Conservation (phyloP, 1,139 yeast genomes). For the Candida sp. region DNA sequence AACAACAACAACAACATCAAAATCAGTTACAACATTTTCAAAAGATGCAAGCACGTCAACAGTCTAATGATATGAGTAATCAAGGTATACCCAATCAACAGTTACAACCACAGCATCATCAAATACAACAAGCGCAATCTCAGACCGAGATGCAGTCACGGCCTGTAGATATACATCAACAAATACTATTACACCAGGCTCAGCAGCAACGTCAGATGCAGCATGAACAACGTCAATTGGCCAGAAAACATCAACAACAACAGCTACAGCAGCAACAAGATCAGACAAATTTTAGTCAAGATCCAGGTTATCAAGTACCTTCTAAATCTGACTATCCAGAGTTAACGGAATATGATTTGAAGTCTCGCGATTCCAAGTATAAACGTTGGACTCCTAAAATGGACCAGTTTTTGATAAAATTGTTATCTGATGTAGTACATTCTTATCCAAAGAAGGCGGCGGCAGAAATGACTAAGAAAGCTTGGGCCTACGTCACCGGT, state of each 20-base stretch:
- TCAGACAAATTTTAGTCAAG: constrained; percentile 3
- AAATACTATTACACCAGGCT: constrained; percentile 3
- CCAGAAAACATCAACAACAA: constrained; percentile 2
- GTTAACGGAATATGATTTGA: constrained; percentile 27
- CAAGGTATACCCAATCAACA: not conserved
- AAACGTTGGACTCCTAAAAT: constrained; percentile 40
- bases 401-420: constrained; percentile 34
- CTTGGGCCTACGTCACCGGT: constrained; percentile 39
- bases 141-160: not conserved
- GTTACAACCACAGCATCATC: not conserved
- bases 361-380: constrained; percentile 37
- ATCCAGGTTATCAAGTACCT: not conserved
- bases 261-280: constrained; percentile 12
- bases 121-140: not conserved
- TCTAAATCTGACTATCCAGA: constrained; percentile 8
- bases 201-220: constrained; percentile 5
- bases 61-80: no score
- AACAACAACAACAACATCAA: not conserved
- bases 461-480: constrained; percentile 33
- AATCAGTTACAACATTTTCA: no score
- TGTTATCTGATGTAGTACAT: constrained; percentile 36
- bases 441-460: constrained; percentile 29
- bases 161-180: constrained; percentile 1
- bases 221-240: constrained; percentile 2
- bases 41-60: not conserved